Evolutionary conservation across 768 basidiomycete genomes (phyloP), one percentile per base, ranked within the genome.

Genomic region (Scleroderma citrinum): DNA sequence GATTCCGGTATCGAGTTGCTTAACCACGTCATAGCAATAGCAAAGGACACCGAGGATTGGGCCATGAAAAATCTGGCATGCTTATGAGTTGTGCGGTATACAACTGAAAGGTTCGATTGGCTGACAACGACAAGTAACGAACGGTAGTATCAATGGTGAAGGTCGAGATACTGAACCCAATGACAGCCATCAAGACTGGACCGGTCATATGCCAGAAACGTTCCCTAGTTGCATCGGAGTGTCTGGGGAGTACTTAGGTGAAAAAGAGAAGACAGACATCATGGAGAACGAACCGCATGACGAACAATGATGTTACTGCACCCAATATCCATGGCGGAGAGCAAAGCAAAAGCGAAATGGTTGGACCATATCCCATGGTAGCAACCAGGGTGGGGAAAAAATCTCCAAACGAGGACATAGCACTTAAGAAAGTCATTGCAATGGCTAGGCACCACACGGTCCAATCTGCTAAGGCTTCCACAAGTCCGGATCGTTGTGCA

Each of bases 391-490:
- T 85, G 12, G 83, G 85, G 69, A 89, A 88, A 62, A 80, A 87
- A 16, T 80, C 81, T 61, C 84, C 83, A 73, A 89, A 89, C 3
- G 78, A 80, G 20, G 85, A 57, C 4, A 82, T 77, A 20, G 83
- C 53, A 43, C 41, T 45, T 62, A 79, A 72, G 50, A 76, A 76
- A 11, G 76, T 77, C 45, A 86, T 62, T 3, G 81, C 74, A n/a
- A 85, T 50, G 16, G 84, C 75, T 41, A 92, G 70, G 76, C 76
- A 84, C 83, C 87, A 91, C 20, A 90, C 83, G 64, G 81, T 84
- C 83, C 82, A 82, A 60, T 91, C 88, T 26, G 69, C 70, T 41
- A 87, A 29, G 14, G 86, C 81, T 54, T 81, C 58, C 6, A 62
- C 49, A 5, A 88, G 60, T 4, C 83, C 83, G 24, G 68, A 63